phyloP scores from a whole-genome alignment of 2,329 filamentous ascomycete genomes.

The Diaporthe sp. region DNA sequence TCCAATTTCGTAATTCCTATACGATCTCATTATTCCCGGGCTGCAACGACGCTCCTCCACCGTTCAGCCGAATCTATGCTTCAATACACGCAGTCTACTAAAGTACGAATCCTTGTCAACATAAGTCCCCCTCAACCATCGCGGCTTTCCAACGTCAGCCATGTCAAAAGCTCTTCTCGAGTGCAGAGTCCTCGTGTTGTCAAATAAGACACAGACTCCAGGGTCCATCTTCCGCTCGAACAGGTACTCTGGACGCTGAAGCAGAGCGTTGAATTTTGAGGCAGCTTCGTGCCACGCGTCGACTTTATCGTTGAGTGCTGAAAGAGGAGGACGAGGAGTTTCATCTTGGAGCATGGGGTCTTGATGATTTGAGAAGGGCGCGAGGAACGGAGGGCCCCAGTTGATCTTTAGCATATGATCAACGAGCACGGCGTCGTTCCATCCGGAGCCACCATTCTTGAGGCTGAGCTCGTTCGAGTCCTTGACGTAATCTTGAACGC shows the following conservation, averaged over 20 bases:
- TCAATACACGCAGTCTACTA: neutral
- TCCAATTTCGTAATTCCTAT: no score
- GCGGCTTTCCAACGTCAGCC: neutral
- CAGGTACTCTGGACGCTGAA: neutral
- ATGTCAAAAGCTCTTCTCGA: neutral
- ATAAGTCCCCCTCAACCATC: conserved; percentile 1
- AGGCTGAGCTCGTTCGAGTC: neutral
- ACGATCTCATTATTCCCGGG: no score
- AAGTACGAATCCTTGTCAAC: conserved; percentile 8
- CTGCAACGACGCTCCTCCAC: no score
- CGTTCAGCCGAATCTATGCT: neutral
- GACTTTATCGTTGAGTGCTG: neutral
- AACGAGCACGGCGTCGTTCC: neutral
- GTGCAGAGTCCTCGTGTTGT: neutral
- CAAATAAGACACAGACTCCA: neutral
- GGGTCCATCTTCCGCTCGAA: conserved; percentile 13
- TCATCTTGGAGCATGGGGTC: neutral
- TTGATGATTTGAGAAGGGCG: neutral
- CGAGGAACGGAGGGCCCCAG: neutral
- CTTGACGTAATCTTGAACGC: neutral
- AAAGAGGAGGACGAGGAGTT: neutral
- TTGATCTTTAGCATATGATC: neutral
- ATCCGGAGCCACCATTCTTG: neutral
- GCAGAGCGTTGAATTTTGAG: neutral
- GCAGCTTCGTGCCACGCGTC: neutral